A percentile compares a stretch with the other conserved stretches of the same genome.
Evolutionary conservation across 139 green algal genomes (phyloP).

Genomic region (Coccomyxa sp.): DNA sequence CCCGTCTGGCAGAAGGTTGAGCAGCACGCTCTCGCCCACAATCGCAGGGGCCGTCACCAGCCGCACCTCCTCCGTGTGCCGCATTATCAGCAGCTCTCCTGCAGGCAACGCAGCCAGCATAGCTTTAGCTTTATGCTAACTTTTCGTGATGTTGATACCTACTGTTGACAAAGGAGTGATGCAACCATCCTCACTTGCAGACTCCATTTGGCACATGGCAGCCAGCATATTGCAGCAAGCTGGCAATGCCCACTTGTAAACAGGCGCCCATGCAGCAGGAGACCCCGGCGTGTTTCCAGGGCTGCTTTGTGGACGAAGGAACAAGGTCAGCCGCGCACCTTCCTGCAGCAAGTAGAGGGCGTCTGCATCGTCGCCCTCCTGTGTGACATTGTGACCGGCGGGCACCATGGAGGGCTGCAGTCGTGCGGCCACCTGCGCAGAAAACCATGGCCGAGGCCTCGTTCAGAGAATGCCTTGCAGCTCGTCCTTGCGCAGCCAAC

Average conservation of each 20-base stretch:
- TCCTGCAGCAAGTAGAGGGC: constrained; percentile 1
- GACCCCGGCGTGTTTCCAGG: not conserved
- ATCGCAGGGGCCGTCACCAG: not conserved
- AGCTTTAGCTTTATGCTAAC: not conserved
- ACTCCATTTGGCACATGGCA: not conserved
- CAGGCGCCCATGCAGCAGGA: not conserved
- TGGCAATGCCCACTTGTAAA: not conserved
- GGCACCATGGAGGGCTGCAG: not conserved
- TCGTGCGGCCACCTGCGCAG: not conserved
- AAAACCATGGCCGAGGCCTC: not conserved
- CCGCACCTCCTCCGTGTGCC: not conserved
- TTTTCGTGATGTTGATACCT: not conserved
- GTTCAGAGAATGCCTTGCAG: no score
- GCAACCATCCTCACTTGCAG: not conserved
- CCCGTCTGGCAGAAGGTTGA: not conserved
- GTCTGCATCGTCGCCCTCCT: constrained; percentile 3
- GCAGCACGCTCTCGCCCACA: not conserved
- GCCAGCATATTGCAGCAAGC: not conserved
- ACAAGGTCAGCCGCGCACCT: not conserved
- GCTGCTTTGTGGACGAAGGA: not conserved
- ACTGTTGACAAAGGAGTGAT: not conserved
- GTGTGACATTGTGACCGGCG: not conserved
- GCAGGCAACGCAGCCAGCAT: not conserved
- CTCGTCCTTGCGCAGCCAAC: no score
- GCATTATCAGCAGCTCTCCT: constrained; percentile 4